Evolutionary conservation across 208 protist species (phyloP).

Genomic region (Leishmania aethiopica): DNA sequence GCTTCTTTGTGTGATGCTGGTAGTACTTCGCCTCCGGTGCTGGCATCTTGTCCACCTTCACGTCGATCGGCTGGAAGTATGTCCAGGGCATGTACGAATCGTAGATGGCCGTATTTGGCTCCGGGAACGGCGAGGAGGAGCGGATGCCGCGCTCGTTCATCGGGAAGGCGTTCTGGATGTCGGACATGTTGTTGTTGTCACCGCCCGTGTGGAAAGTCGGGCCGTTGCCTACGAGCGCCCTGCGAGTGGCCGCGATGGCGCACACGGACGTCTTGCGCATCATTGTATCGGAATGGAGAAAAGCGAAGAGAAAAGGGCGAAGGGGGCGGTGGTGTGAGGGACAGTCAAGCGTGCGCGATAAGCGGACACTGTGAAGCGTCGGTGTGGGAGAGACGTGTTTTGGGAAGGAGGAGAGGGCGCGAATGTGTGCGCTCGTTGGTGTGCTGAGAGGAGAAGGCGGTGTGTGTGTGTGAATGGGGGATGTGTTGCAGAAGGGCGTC

Average conservation of each 20-base stretch:
- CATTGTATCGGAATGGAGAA: constrained; percentile 34
- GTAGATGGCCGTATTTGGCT: constrained; percentile 93
- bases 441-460: neutral
- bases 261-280: constrained; percentile 80
- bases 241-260: constrained; percentile 70
- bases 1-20: constrained; percentile 85
- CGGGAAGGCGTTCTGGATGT: constrained; percentile 84
- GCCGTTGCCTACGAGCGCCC: constrained; percentile 84
- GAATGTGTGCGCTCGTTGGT: neutral
- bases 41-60: constrained; percentile 84
- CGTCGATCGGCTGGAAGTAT: constrained; percentile 91
- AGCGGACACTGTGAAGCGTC: neutral
- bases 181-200: constrained; percentile 82
- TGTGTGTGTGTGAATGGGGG: neutral
- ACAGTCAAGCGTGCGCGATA: neutral
- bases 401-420: neutral
- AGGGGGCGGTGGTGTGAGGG: neutral
- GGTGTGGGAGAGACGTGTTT: constrained; percentile 5
- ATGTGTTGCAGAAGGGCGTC: neutral
- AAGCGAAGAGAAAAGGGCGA: neutral
- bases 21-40: constrained; percentile 91
- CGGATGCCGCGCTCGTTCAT: constrained; percentile 87
- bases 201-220: constrained; percentile 88
- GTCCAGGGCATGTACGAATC: constrained; percentile 90
- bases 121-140: constrained; percentile 86